Base-by-base conservation (phyloP, 108 stramenopile genomes). In the Aureococcus anophagefferens region DNA sequence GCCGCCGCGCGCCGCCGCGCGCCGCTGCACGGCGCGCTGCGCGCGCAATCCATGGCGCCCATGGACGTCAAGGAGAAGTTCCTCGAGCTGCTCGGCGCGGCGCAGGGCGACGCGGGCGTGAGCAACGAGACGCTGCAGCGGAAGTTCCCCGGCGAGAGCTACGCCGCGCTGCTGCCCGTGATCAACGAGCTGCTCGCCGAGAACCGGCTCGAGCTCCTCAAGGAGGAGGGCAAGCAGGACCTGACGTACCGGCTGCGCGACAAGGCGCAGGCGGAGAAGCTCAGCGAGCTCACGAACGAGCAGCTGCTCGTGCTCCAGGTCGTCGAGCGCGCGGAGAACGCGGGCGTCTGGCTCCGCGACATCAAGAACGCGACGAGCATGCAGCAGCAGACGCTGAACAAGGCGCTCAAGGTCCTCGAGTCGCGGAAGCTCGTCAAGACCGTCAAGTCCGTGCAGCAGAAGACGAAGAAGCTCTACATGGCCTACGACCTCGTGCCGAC, bases 391-490 rank as follows among this genome's bases (percentile, higher is more conserved):
- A 36, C 79, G 14, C 21, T 86, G 32, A 84, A 76, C 0, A 82
- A 84, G 64, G 74, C 77, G 21, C 69, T 86, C 36, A 83, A 84
- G 62, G 46, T 72, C 4, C 69, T 86, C 14, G 85, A 86, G 67
- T 30, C 25, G 25, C 75, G 85, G 11, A 72, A 80, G 44, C 73
- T 86, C 32, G 68, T 86, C 62, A 86, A 86, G 79, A 69, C 75
- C 32, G 78, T 81, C 0, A 75, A 77, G 33, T 82, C 83, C 35
- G 81, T 86, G 35, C 74, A 71, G 14, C 84, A 79, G 71, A 84
- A 84, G 68, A 82, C 74, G 35, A 84, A 82, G 73, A 86, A 84
- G 69, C 77, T 86, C 32, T 86, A 84, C 68, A 82, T 86, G 74
- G 67, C 79, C 35, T 80, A 59, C 63, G 83, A 84, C 40, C 75